phyloP scores from a whole-genome alignment of 331 rosid genomes.

The Malus hybrid region DNA sequence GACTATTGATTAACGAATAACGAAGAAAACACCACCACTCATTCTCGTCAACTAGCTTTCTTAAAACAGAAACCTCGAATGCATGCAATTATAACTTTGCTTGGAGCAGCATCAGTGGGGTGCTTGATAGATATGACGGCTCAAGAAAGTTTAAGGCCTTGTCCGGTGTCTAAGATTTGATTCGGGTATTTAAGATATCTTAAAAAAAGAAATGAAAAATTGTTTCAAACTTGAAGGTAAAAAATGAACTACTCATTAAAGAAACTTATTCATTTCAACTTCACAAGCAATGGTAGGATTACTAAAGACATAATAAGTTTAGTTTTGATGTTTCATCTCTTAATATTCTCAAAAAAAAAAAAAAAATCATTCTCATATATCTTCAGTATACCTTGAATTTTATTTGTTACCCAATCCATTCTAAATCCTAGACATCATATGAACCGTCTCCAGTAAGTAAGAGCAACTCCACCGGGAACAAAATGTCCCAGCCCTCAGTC shows the following conservation, averaged over 20 bases:
- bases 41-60: not conserved
- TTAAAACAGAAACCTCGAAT: not conserved
- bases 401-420: too few relatives aligned
- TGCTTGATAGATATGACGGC: not conserved
- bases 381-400: too few relatives aligned
- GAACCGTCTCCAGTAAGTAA: too few relatives aligned
- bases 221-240: too few relatives aligned
- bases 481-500: too few relatives aligned
- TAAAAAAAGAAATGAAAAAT: too few relatives aligned
- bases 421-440: too few relatives aligned
- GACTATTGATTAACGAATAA: not conserved
- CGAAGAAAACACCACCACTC: not conserved
- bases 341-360: too few relatives aligned
- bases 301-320: not conserved
- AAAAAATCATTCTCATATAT: too few relatives aligned
- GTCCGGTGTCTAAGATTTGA: not conserved
- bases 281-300: not conserved
- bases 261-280: not conserved
- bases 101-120: not conserved
- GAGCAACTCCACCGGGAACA: too few relatives aligned
- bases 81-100: not conserved
- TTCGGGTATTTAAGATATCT: not conserved
- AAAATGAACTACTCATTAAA: too few relatives aligned
- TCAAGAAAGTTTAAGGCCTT: not conserved
- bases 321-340: too few relatives aligned